A percentile compares a stretch with the other conserved stretches of the same genome.
phyloP scores from a whole-genome alignment of 495 filamentous ascomycete species.

The Annulohypoxylon nitens region DNA sequence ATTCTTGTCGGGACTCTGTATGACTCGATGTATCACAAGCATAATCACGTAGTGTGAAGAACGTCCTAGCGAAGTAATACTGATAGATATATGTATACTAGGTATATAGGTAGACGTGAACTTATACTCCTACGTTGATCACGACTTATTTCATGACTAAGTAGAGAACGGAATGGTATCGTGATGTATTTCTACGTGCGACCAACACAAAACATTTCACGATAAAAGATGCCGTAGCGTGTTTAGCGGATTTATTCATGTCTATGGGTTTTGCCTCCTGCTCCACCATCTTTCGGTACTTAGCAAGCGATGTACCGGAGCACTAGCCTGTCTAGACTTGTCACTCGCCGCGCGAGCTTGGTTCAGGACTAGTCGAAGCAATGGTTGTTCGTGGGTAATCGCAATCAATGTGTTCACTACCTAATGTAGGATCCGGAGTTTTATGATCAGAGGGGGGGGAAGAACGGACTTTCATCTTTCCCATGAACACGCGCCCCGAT shows the following conservation, averaged over 20 bases:
- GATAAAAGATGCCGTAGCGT: background rate
- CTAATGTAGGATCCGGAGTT: background rate
- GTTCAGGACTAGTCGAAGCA: background rate
- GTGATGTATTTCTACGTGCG: no score
- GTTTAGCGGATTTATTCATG: slow-evolving; percentile 13
- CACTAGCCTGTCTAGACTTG: background rate
- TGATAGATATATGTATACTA: background rate
- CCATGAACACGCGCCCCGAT: background rate
- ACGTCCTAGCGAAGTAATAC: background rate
- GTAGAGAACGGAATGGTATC: no score
- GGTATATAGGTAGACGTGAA: no score
- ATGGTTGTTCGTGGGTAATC: background rate
- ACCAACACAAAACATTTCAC: background rate
- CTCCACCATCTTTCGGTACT: background rate
- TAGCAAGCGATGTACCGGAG: background rate
- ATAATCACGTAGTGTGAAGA: no score
- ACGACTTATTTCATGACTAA: no score
- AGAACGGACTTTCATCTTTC: background rate
- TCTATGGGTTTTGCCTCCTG: slow-evolving; percentile 20
- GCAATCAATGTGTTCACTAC: background rate
- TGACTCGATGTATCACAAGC: no score
- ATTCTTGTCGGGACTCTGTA: background rate
- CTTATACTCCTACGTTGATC: no score
- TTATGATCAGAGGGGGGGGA: background rate
- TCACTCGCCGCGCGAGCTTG: background rate